phyloP scores from a whole-genome alignment of 768 basidiomycete species.

The Ramaria rubella region DNA sequence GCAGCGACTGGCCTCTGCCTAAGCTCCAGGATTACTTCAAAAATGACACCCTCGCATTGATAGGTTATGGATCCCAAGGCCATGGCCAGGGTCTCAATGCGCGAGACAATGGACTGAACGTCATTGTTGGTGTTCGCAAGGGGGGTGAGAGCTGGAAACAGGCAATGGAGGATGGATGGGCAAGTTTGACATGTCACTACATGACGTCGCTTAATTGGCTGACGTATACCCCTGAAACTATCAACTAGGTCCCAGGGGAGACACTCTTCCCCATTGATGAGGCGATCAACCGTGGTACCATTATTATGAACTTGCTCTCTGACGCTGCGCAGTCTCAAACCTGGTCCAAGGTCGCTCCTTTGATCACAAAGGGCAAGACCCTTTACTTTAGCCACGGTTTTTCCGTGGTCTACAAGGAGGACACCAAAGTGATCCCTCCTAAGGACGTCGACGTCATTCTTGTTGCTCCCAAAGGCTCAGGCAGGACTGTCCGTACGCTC shows the following conservation, averaged over 20 bases:
- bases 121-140: constrained; percentile 97
- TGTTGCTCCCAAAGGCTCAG: constrained; percentile 98
- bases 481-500: constrained; percentile 96
- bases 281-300: constrained; percentile 90
- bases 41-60: constrained; percentile 97
- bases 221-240: constrained; percentile 1
- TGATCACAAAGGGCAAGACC: constrained; percentile 99
- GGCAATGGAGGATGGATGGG: constrained; percentile 95
- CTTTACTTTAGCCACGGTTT: constrained; percentile 99
- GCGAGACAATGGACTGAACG: constrained; percentile 97
- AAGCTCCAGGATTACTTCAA: constrained; percentile 99
- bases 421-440: constrained; percentile 90
- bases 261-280: constrained; percentile 98
- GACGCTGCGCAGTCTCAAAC: constrained; percentile 99
- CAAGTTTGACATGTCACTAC: constrained; percentile 27
- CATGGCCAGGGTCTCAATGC: constrained; percentile 99
- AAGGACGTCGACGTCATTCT: constrained; percentile 96
- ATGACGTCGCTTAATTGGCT: neutral
- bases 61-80: constrained; percentile 98
- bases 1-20: constrained; percentile 93
- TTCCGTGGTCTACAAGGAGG: constrained; percentile 97
- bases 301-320: constrained; percentile 99
- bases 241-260: constrained; percentile 78
- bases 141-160: constrained; percentile 96
- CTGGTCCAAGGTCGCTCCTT: constrained; percentile 82